These are phyloP conservation scores for Cerioporus squamosus DNA, from an alignment of 1,284 basidiomycete genomes.

Conservation along the genomic window DNA sequence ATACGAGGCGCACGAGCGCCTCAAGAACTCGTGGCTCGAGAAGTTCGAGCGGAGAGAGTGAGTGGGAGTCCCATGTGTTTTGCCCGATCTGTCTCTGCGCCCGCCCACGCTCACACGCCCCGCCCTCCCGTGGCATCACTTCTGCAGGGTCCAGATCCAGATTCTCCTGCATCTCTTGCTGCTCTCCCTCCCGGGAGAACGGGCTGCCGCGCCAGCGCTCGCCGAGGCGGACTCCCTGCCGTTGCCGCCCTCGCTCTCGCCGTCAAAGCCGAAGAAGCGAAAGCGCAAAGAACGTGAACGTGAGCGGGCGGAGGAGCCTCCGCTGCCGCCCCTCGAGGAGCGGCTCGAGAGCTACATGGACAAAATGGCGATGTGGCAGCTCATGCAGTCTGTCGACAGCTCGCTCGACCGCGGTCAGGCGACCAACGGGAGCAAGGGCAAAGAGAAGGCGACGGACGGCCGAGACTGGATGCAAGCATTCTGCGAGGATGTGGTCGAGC, in stretches of 20 bases:
- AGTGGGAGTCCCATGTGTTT: constrained; percentile 32
- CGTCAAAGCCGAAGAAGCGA: constrained; percentile 28
- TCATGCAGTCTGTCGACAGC: constrained; percentile 46
- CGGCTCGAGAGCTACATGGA: constrained; percentile 76
- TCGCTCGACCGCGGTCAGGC: constrained; percentile 17
- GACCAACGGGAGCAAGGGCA: constrained; percentile 22
- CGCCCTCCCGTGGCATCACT: too few species aligned
- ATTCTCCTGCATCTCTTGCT: constrained; percentile 69
- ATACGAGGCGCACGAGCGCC: constrained; percentile 44
- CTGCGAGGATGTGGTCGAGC: constrained; percentile 66
- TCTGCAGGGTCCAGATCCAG: constrained; percentile 67
- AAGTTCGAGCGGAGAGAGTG: constrained; percentile 76
- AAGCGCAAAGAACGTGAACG: constrained; percentile 43
- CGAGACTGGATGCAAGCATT: constrained; percentile 77
- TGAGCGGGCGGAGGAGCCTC: constrained; percentile 19
- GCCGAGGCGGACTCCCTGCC: constrained; percentile 4
- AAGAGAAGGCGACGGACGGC: constrained; percentile 36
- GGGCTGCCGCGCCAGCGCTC: constrained; percentile 4
- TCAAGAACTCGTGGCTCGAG: constrained; percentile 59
- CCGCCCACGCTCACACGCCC: background rate
- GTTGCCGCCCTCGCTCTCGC: constrained; percentile 24
- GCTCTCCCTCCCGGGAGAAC: constrained; percentile 56
- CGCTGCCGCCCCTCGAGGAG: constrained; percentile 43
- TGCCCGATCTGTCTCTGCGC: background rate
- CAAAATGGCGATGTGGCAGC: constrained; percentile 75